These are phyloP conservation scores for Neopestalotiopsis clavispora DNA, from an alignment of 2,329 filamentous ascomycete genomes.

Conservation along the genomic window DNA sequence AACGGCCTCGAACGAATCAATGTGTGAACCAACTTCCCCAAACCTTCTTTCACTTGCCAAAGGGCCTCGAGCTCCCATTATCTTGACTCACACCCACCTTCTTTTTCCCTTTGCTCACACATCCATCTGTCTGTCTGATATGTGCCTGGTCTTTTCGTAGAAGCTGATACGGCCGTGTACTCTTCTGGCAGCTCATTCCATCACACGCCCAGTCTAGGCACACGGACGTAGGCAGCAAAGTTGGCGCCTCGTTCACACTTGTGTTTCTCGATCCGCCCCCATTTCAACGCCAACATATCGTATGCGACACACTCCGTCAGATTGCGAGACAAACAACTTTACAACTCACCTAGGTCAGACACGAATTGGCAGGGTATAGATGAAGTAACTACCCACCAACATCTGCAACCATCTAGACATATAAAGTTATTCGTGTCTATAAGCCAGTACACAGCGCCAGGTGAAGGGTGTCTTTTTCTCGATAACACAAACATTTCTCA, in stretches of 20 bases:
- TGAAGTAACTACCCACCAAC: neutral
- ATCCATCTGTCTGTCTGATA: neutral
- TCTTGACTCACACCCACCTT: conserved; percentile 1
- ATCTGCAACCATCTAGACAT: neutral
- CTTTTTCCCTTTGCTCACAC: neutral
- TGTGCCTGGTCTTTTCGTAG: neutral
- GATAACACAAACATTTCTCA: neutral
- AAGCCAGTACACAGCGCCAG: neutral
- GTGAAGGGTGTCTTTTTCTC: neutral
- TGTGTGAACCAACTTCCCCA: neutral
- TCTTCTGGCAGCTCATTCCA: neutral
- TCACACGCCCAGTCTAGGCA: neutral
- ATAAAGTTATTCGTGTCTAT: neutral
- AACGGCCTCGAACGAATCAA: conserved; percentile 1
- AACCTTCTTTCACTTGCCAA: neutral
- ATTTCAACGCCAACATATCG: neutral
- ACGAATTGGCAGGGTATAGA: neutral
- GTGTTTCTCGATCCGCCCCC: neutral
- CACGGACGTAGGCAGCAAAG: neutral
- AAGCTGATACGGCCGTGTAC: neutral
- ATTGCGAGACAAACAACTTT: neutral
- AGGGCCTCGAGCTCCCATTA: neutral
- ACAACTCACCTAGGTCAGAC: neutral
- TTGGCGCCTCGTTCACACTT: neutral
- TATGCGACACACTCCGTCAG: neutral